phyloP scores from a whole-genome alignment of 2,329 filamentous ascomycete genomes.

The Corynespora cassiicola region DNA sequence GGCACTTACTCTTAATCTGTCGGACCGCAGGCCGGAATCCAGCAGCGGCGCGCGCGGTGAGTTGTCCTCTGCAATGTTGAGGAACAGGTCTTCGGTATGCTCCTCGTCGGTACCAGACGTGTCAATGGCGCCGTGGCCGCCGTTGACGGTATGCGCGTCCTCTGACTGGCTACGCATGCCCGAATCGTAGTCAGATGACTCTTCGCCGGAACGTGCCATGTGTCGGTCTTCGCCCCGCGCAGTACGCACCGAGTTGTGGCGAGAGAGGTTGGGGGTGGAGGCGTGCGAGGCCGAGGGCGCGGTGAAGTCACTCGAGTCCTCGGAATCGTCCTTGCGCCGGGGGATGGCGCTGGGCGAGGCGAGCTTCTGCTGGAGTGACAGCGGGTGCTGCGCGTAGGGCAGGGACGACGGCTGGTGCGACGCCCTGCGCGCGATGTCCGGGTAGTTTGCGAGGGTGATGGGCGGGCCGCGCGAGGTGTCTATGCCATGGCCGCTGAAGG shows the following conservation, averaged over 20 bases:
- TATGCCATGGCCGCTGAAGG: constrained; percentile 57
- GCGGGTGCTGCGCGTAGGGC: constrained; percentile 35
- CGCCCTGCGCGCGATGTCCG: constrained; percentile 38
- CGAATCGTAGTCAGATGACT: constrained; percentile 39
- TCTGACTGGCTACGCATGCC: constrained; percentile 31
- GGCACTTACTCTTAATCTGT: constrained; percentile 39
- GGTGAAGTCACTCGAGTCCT: constrained; percentile 20
- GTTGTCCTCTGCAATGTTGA: constrained; percentile 49
- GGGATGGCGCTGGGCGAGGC: constrained; percentile 25
- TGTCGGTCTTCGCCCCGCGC: constrained; percentile 16
- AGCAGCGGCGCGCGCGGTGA: constrained; percentile 31
- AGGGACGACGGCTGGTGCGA: constrained; percentile 35
- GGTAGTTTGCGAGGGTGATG: constrained; percentile 52
- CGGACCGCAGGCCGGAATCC: constrained; percentile 33
- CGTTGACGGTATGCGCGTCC: constrained; percentile 21
- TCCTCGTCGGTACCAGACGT: constrained; percentile 29
- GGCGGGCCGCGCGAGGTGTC: constrained; percentile 58
- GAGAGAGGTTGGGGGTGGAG: constrained; percentile 20
- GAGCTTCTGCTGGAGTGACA: constrained; percentile 26
- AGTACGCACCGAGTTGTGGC: constrained; percentile 11
- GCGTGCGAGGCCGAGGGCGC: constrained; percentile 19
- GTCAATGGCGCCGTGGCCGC: constrained; percentile 21
- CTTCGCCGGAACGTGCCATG: constrained; percentile 39
- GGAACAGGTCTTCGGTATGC: constrained; percentile 48
- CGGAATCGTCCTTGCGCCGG: constrained; percentile 21